phyloP scores from a whole-genome alignment of 2,329 filamentous ascomycete species.

The Zymoseptoria pseudotritici region DNA sequence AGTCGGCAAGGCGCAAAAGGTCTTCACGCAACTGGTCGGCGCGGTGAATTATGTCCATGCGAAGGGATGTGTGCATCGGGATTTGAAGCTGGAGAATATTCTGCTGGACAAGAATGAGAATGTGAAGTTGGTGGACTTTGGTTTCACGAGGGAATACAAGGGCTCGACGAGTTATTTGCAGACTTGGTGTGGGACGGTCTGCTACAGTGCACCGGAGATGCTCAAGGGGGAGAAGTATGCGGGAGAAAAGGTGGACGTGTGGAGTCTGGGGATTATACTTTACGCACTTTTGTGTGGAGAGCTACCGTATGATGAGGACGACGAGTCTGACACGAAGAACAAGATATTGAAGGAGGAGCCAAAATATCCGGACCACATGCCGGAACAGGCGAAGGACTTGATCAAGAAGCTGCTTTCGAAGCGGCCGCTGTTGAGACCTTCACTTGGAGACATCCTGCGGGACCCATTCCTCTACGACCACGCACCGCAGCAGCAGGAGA shows the following conservation, averaged over 20 bases:
- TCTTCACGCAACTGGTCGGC: conserved; percentile 90
- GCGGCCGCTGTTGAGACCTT: conserved; percentile 73
- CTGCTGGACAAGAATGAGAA: conserved; percentile 93
- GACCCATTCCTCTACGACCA: conserved; percentile 84
- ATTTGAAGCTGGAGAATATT: conserved; percentile 94
- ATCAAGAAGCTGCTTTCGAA: conserved; percentile 81
- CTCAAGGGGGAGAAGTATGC: conserved; percentile 96
- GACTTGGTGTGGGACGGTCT: conserved; percentile 95
- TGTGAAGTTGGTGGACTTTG: conserved; percentile 96
- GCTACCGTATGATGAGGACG: conserved; percentile 93
- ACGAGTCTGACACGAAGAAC: conserved; percentile 77
- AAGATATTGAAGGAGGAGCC: conserved; percentile 83
- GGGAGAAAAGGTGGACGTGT: conserved; percentile 95
- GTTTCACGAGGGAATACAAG: conserved; percentile 95
- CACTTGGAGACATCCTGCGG: conserved; percentile 73
- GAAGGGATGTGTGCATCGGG: conserved; percentile 91
- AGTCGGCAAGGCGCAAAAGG: conserved; percentile 82
- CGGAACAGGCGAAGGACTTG: conserved; percentile 68
- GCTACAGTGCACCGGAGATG: conserved; percentile 98
- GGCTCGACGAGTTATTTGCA: conserved; percentile 90
- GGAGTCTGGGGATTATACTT: conserved; percentile 79
- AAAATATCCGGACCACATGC: conserved; percentile 71
- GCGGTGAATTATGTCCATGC: conserved; percentile 92
- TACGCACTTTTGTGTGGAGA: conserved; percentile 78
- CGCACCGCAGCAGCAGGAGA: conserved; percentile 80